Evolutionary conservation across 2,329 filamentous ascomycete species (phyloP).

Genomic region (Hymenoscyphus scutula): DNA sequence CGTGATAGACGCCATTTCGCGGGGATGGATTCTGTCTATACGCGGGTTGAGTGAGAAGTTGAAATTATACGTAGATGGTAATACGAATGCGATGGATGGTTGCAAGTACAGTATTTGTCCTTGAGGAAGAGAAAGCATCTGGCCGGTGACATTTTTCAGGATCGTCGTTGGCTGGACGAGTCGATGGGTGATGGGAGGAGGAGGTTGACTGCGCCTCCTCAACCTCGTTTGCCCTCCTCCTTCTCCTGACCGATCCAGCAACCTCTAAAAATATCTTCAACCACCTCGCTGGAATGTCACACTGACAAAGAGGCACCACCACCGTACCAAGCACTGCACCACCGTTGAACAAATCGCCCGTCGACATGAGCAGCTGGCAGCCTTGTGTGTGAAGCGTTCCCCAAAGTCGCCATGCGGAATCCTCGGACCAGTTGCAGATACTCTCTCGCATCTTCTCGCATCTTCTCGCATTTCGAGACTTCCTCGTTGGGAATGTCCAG

Average conservation of each 20-base stretch:
- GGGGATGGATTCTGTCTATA: no score
- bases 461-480: no score
- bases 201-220: not conserved
- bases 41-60: not conserved
- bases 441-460: no score
- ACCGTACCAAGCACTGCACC: not conserved
- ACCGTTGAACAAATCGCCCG: not conserved
- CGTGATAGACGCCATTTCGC: not conserved
- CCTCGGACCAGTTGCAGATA: not conserved
- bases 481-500: not conserved
- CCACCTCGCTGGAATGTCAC: not conserved
- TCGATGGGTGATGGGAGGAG: no score
- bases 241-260: not conserved
- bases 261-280: slow-evolving; percentile 2
- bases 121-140: not conserved
- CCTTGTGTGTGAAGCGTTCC: not conserved
- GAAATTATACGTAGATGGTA: not conserved
- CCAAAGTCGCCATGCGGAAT: not conserved
- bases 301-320: slow-evolving; percentile 1
- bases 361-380: not conserved
- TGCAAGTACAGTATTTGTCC: not conserved
- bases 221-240: not conserved
- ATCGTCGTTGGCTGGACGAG: not conserved
- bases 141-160: not conserved
- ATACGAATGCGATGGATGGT: not conserved